Conservation (phyloP, 768 basidiomycete genomes). For the Sporobolomyces pararoseus region DNA sequence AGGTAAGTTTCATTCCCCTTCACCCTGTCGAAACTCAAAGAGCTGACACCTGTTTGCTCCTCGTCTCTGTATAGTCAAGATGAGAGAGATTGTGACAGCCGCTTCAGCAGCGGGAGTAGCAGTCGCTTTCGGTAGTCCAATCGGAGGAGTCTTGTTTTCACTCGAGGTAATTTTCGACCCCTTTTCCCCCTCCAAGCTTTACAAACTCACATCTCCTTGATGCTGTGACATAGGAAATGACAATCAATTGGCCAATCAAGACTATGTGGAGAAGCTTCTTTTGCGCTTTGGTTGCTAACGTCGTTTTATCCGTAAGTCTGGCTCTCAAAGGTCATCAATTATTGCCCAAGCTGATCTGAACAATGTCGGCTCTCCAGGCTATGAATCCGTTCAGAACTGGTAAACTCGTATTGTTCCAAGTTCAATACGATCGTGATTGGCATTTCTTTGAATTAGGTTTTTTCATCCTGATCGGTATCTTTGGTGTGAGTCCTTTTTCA, state of each 20-base stretch:
- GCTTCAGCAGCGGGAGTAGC: slow-evolving; percentile 97
- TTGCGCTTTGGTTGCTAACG: slow-evolving; percentile 92
- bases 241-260: slow-evolving; percentile 89
- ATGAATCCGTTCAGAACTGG: slow-evolving; percentile 99
- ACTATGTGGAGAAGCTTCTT: slow-evolving; percentile 99
- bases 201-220: slow-evolving; percentile 7
- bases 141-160: slow-evolving; percentile 94
- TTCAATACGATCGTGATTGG: slow-evolving; percentile 96
- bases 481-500: slow-evolving; percentile 63
- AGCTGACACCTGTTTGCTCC: slow-evolving; percentile 18
- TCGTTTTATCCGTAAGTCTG: slow-evolving; percentile 84
- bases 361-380: slow-evolving; percentile 66
- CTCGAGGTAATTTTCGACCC: slow-evolving; percentile 65
- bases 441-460: slow-evolving; percentile 98
- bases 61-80: slow-evolving; percentile 53
- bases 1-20: slow-evolving; percentile 56
- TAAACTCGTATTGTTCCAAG: slow-evolving; percentile 95
- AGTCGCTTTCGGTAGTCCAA: slow-evolving; percentile 96
- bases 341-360: too few species aligned
- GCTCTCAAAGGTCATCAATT: too few species aligned
- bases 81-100: slow-evolving; percentile 85
- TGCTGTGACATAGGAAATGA: slow-evolving; percentile 80
- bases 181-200: background rate
- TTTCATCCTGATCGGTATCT: slow-evolving; percentile 89
- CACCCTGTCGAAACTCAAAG: too few species aligned